Evolutionary conservation across 805 yeast genomes (phyloP).

Genomic region (Metschnikowia lochheadii): DNA sequence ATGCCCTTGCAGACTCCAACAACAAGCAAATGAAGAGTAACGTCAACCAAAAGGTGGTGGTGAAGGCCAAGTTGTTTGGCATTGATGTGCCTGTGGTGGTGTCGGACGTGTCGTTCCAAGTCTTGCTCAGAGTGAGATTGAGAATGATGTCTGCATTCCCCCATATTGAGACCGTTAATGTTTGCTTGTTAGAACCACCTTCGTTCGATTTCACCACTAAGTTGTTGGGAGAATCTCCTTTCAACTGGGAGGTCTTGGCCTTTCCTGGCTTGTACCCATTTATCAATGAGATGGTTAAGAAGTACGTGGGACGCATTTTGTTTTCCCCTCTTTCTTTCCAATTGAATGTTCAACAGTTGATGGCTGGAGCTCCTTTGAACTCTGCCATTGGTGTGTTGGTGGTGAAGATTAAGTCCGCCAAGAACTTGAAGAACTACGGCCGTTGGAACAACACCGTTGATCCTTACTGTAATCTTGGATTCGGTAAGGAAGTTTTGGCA

Average conservation of each 20-base stretch:
- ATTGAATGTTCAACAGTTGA: slow-evolving; percentile 82
- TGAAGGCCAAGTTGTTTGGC: slow-evolving; percentile 82
- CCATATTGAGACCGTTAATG: slow-evolving; percentile 85
- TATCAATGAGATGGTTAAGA: slow-evolving; percentile 78
- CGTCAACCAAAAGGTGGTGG: slow-evolving; percentile 75
- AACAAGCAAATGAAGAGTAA: slow-evolving; percentile 79
- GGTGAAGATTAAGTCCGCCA: slow-evolving; percentile 62
- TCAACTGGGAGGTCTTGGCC: slow-evolving; percentile 82
- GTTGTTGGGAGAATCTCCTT: slow-evolving; percentile 71
- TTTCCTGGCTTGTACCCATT: slow-evolving; percentile 84
- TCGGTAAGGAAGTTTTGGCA: slow-evolving; percentile 54
- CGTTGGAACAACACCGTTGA: slow-evolving; percentile 77
- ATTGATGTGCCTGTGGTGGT: slow-evolving; percentile 74
- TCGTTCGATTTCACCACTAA: slow-evolving; percentile 78
- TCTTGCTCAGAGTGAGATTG: slow-evolving; percentile 72
- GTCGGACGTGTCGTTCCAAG: slow-evolving; percentile 73
- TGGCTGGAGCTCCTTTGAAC: slow-evolving; percentile 75
- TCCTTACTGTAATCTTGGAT: slow-evolving; percentile 79
- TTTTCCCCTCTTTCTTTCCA: slow-evolving; percentile 91
- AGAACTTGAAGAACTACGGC: slow-evolving; percentile 63
- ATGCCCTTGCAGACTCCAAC: slow-evolving; percentile 77
- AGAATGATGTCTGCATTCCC: slow-evolving; percentile 91
- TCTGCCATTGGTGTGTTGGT: slow-evolving; percentile 86
- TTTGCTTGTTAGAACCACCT: slow-evolving; percentile 83
- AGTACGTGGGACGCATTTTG: slow-evolving; percentile 84